Conservation (phyloP, 352 stramenopile species). For the Phytopythium vexans region DNA sequence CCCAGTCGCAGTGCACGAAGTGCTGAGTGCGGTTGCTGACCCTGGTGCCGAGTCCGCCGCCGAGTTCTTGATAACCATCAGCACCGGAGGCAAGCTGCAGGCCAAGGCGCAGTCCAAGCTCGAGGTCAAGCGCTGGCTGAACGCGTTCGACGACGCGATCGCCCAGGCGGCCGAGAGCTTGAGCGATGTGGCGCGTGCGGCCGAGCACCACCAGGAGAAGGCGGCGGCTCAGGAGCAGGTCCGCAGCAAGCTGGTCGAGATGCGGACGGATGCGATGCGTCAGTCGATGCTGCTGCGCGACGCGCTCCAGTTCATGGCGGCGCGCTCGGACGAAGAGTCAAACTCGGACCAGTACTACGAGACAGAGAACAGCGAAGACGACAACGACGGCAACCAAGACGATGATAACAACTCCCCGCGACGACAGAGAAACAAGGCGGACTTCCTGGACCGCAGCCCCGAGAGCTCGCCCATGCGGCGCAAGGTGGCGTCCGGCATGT, state of each 20-base stretch:
- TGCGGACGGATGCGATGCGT: conserved; percentile 48
- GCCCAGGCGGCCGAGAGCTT: conserved; percentile 21
- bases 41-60: not conserved
- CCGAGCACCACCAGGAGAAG: conserved; percentile 37
- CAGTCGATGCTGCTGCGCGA: conserved; percentile 45
- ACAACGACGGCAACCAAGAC: conserved; percentile 6
- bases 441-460: conserved; percentile 56
- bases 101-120: conserved; percentile 59
- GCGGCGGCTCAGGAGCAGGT: conserved; percentile 34
- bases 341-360: conserved; percentile 27
- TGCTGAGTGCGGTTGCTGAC: conserved; percentile 22
- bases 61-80: conserved; percentile 25
- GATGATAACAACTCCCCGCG: conserved; percentile 3
- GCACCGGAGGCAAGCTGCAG: conserved; percentile 27
- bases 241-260: conserved; percentile 44
- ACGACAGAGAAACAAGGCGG: conserved; percentile 17
- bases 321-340: conserved; percentile 19
- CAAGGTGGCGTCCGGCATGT: conserved; percentile 10
- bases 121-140: conserved; percentile 66
- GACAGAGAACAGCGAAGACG: conserved; percentile 12
- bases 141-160: conserved; percentile 61
- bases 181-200: conserved; percentile 28
- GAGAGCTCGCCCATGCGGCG: conserved; percentile 73
- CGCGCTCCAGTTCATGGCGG: conserved; percentile 31
- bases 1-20: conserved; percentile 52